Evolutionary conservation across 2,329 filamentous ascomycete species (phyloP), one percentile per base, ranked within the genome.

Genomic region (Aotearoamyces nothofagi): DNA sequence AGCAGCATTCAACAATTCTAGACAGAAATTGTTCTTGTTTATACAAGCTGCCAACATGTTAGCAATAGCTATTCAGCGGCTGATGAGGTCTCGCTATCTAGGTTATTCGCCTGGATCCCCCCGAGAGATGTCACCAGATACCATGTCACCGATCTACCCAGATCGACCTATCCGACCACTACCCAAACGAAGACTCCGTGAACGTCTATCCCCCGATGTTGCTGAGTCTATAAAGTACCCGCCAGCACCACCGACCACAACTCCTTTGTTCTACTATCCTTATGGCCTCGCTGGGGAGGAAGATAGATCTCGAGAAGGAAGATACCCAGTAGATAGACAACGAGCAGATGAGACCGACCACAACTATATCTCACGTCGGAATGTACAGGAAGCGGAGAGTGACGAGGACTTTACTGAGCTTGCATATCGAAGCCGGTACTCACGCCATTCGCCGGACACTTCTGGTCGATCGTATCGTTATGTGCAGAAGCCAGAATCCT

Each of bases 151-250:
- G 34, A 63, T 82, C 46, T 92, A 81, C 51, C 83, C 83, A 40
- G 81, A 92, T 50, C 77, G 90, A 54, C 79, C 87, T 36, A 98
- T 98, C 51, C 78, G 84, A 49, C 90, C 90, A 32, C 61, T 98
- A 35, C 90, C 90, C 24, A 90, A 81, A 56, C 78, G 84, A 46
- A 78, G 81, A 39, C 66, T 98, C 31, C 81, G 86, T 44, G 84
- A 90, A 50, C 75, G 82, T 32, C 63, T 98, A 29, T 86, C 87
- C 17, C 77, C 81, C 35, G 82, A 92, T 51, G 75, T 80, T 43
- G 83, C 80, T 32, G 76, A 78, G 30, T 71, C 77, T 16, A 90
- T 94, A 43, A 66, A 76, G 42, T 93, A 83, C 44, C 86, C 87
- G 6, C 73, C 80, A 4, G 68, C 75, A 9, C 78, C 75, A n/a